These are phyloP conservation scores for Penicillium antarcticum DNA, from an alignment of 495 filamentous ascomycete genomes.

Conservation along the genomic window DNA sequence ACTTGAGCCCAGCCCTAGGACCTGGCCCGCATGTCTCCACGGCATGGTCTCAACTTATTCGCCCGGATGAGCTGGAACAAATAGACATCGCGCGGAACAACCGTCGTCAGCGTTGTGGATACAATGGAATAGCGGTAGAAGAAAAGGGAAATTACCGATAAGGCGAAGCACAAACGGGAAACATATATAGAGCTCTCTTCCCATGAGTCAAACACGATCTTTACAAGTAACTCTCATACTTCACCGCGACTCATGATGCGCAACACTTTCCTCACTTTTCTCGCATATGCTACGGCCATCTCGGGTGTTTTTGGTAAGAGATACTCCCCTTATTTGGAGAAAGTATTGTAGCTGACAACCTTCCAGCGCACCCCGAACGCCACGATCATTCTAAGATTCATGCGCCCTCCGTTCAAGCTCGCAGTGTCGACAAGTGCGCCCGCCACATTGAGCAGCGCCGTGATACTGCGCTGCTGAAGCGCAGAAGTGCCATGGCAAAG, in stretches of 20 bases:
- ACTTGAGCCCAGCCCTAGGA: neutral
- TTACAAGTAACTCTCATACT: neutral
- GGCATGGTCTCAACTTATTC: neutral
- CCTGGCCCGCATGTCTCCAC: neutral
- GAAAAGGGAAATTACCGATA: neutral
- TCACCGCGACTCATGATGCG: neutral
- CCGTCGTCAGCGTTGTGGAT: neutral
- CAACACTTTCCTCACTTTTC: neutral
- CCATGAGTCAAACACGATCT: no score
- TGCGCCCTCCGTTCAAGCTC: neutral
- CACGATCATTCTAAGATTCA: neutral
- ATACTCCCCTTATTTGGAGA: neutral
- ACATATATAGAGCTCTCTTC: neutral
- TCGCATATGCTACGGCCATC: neutral
- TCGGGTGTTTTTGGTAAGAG: neutral
- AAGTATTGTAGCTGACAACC: neutral
- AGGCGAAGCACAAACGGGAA: neutral
- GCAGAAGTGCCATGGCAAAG: neutral
- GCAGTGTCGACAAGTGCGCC: conserved; percentile 3
- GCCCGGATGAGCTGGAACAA: neutral
- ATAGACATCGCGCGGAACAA: neutral
- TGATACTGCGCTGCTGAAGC: conserved; percentile 1
- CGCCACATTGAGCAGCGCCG: conserved; percentile 4
- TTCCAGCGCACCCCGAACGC: conserved; percentile 3
- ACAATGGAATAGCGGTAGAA: neutral